Evolutionary conservation across 73 alveolate species (phyloP).

Genomic region (Stentor coeruleus): DNA sequence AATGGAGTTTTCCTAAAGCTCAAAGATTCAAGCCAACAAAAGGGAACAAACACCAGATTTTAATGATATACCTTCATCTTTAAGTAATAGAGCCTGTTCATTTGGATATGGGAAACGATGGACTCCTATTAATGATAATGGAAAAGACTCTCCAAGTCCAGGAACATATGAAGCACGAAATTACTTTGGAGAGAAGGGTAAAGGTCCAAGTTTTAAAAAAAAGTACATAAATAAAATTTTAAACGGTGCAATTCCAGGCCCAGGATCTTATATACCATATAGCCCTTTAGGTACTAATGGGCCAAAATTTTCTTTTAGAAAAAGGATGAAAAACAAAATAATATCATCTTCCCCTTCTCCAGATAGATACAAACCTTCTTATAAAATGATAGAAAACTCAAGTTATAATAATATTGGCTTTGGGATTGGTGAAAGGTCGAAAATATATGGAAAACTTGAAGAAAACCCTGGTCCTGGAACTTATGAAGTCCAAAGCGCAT

Average conservation of each 20-base stretch:
- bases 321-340: background rate
- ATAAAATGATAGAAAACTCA: background rate
- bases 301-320: slow-evolving; percentile 7
- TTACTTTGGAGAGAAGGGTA: background rate
- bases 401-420: background rate
- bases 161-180: background rate
- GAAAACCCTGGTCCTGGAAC: background rate
- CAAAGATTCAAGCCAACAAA: background rate
- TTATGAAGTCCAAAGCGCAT: background rate
- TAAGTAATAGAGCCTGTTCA: background rate
- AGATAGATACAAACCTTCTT: background rate
- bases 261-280: slow-evolving; percentile 9
- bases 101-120: slow-evolving; percentile 24
- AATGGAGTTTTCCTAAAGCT: background rate
- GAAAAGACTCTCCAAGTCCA: slow-evolving; percentile 19
- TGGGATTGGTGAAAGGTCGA: background rate
- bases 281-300: slow-evolving; percentile 16
- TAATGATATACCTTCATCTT: background rate
- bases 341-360: slow-evolving; percentile 1
- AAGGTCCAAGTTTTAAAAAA: background rate
- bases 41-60: slow-evolving; percentile 4
- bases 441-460: background rate
- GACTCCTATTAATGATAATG: background rate
- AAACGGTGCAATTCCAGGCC: background rate
- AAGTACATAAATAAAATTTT: background rate